Conservation (phyloP, 2,329 filamentous ascomycete species). For the Phyllosticta capitalensis region DNA sequence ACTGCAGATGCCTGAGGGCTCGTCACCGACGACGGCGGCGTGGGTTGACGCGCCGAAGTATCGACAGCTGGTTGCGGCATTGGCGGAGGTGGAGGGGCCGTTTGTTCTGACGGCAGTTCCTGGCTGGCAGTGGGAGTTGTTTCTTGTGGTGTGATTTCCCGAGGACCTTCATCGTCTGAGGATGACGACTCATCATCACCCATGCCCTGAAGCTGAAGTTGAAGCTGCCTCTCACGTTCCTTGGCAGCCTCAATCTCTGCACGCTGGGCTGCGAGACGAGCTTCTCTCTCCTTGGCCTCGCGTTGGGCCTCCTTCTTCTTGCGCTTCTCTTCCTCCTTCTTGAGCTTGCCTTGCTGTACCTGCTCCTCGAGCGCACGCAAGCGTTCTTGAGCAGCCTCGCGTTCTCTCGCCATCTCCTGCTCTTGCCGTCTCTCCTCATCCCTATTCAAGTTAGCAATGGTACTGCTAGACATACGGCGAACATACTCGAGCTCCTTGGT, state of each 20-base stretch:
- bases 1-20: conserved; percentile 40
- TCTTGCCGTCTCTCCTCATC: conserved; percentile 65
- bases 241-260: conserved; percentile 88
- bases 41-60: conserved; percentile 34
- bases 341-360: conserved; percentile 83
- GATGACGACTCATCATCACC: conserved; percentile 68
- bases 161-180: conserved; percentile 57
- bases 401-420: conserved; percentile 69
- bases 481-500: conserved; percentile 68
- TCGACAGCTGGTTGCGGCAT: conserved; percentile 17
- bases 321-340: conserved; percentile 93
- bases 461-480: conserved; percentile 1
- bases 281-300: conserved; percentile 81
- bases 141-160: conserved; percentile 56
- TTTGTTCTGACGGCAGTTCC: conserved; percentile 38
- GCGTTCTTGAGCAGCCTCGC: conserved; percentile 70
- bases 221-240: conserved; percentile 81
- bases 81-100: conserved; percentile 36
- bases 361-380: conserved; percentile 88
- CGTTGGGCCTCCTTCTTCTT: conserved; percentile 80
- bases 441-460: conserved; percentile 41
- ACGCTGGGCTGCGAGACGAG: conserved; percentile 70
- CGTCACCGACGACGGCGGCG: conserved; percentile 38
- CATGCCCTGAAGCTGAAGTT: conserved; percentile 72
- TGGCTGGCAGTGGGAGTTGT: conserved; percentile 51